Conservation (phyloP, 352 stramenopile genomes). For the Pseudoperonospora humuli region DNA sequence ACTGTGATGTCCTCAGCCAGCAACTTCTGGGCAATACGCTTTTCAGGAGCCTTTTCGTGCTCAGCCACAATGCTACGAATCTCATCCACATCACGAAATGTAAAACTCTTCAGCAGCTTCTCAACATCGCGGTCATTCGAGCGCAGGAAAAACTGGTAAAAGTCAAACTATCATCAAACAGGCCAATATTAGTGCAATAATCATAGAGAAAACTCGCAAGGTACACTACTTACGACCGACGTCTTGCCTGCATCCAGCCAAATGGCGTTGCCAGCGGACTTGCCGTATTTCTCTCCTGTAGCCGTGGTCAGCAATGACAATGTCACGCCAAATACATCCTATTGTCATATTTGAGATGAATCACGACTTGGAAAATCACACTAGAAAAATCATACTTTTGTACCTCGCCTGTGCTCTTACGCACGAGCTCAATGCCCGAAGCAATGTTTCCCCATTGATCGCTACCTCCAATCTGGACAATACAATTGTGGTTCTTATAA, state of each 20-base stretch:
- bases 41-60: constrained; percentile 70
- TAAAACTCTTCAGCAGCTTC: constrained; percentile 97
- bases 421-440: constrained; percentile 93
- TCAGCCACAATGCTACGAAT: constrained; percentile 86
- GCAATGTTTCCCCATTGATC: constrained; percentile 99
- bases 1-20: constrained; percentile 81
- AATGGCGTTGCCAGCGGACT: constrained; percentile 96
- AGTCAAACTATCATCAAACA: constrained; percentile 90
- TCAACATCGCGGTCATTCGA: constrained; percentile 89
- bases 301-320: constrained; percentile 95
- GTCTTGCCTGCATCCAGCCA: constrained; percentile 95
- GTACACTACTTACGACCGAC: constrained; percentile 89
- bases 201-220: not conserved
- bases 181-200: no score
- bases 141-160: constrained; percentile 91
- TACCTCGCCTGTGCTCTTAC: constrained; percentile 78
- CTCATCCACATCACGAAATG: constrained; percentile 91
- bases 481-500: constrained; percentile 82
- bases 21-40: constrained; percentile 62
- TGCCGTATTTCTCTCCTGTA: constrained; percentile 98
- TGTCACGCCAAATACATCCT: constrained; percentile 92
- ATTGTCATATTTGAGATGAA: constrained; percentile 1
- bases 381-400: constrained; percentile 1
- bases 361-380: not conserved
- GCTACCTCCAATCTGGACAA: constrained; percentile 95